A percentile compares a stretch with the other conserved stretches of the same genome.
These are phyloP conservation scores for Carex scoparia DNA, from an alignment of 176 grass and related monocot species.

Conservation along the genomic window DNA sequence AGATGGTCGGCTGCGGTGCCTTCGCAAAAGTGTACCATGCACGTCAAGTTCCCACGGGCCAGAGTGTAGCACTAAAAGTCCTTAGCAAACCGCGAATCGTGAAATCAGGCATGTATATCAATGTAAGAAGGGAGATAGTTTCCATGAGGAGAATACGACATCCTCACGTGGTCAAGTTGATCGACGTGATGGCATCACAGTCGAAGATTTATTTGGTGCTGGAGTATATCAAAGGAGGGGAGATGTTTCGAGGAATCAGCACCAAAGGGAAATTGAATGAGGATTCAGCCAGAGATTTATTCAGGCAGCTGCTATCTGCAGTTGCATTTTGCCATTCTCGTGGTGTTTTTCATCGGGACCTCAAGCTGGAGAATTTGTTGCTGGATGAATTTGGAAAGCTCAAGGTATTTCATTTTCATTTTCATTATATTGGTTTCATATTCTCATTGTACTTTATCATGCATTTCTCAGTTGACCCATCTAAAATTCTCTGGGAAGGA, in stretches of 20 bases:
- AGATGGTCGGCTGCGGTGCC: constrained; percentile 32
- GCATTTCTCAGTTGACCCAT: neutral
- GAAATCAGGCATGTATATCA: constrained; percentile 8
- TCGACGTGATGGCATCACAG: constrained; percentile 35
- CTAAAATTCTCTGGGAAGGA: neutral
- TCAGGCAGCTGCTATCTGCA: constrained; percentile 38
- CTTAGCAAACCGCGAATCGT: constrained; percentile 22
- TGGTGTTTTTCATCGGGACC: constrained; percentile 34
- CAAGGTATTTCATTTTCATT: constrained; percentile 18
- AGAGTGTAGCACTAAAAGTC: constrained; percentile 33
- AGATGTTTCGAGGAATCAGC: constrained; percentile 28
- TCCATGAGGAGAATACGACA: constrained; percentile 34
- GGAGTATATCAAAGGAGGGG: constrained; percentile 36
- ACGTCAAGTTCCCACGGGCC: constrained; percentile 12
- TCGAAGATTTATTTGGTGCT: constrained; percentile 33
- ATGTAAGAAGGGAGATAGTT: constrained; percentile 31
- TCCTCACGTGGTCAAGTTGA: constrained; percentile 28
- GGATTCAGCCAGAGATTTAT: constrained; percentile 18
- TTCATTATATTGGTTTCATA: neutral
- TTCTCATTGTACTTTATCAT: neutral
- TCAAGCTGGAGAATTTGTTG: constrained; percentile 31
- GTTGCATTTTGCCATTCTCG: constrained; percentile 30
- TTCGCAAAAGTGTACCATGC: constrained; percentile 36
- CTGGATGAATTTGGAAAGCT: constrained; percentile 30
- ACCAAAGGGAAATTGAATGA: constrained; percentile 22